A percentile compares a stretch with the other conserved stretches of the same genome.
These are phyloP conservation scores for Coprinopsis cinerea DNA, from an alignment of 768 basidiomycete species.

Conservation along the genomic window DNA sequence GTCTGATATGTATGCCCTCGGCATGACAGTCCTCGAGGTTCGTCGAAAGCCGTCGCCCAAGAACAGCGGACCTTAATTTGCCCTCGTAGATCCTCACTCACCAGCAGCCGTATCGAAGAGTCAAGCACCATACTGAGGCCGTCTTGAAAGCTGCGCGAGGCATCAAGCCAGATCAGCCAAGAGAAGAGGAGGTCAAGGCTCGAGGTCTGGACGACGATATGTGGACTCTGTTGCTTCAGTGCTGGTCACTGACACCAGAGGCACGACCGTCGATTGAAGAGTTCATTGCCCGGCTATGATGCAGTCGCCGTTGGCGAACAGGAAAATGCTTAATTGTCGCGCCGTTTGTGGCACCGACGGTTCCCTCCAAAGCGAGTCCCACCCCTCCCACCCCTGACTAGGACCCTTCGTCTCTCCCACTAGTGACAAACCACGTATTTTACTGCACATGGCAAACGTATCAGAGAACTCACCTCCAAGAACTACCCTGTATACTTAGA, in stretches of 20 bases:
- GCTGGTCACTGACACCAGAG: constrained; percentile 34
- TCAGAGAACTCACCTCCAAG: no score
- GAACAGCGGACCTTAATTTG: no score
- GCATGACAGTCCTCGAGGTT: constrained; percentile 56
- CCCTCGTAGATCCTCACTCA: constrained; percentile 44
- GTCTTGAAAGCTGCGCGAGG: constrained; percentile 37
- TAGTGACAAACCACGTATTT: no score
- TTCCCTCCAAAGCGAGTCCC: no score
- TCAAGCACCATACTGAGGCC: constrained; percentile 48
- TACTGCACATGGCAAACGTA: no score
- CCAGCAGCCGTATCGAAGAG: constrained; percentile 43
- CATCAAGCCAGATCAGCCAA: constrained; percentile 38
- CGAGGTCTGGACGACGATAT: constrained; percentile 42
- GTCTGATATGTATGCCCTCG: constrained; percentile 51
- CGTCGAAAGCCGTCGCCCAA: not conserved
- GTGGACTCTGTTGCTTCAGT: constrained; percentile 37
- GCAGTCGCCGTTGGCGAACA: not conserved
- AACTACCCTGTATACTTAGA: no score
- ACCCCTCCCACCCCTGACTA: no score
- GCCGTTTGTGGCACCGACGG: no score
- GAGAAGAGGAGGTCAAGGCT: constrained; percentile 23
- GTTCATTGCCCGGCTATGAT: constrained; percentile 20
- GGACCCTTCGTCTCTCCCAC: no score
- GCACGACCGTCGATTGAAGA: constrained; percentile 36
- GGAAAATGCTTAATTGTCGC: not conserved